Conservation (phyloP, 2,329 filamentous ascomycete species). For the Xylaria sp. region DNA sequence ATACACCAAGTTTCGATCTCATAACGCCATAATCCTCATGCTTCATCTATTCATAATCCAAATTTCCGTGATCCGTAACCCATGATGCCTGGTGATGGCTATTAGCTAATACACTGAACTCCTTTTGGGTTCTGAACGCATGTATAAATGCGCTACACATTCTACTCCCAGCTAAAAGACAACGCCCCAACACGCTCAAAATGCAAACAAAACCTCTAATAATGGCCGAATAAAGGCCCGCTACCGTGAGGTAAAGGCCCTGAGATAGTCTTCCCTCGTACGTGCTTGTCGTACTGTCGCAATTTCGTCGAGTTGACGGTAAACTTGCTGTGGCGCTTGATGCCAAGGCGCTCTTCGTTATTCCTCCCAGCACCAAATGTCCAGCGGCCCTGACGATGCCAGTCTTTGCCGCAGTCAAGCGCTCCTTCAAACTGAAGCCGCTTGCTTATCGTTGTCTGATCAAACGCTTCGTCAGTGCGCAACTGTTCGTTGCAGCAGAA, state of each 20-base stretch:
- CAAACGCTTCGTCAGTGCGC: constrained; percentile 77
- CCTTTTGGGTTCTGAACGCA: constrained; percentile 3
- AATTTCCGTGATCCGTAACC: constrained; percentile 21
- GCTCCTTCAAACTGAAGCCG: constrained; percentile 75
- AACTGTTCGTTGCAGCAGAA: constrained; percentile 80
- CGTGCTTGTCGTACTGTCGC: constrained; percentile 40
- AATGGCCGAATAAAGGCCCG: constrained; percentile 39
- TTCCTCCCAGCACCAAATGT: constrained; percentile 57
- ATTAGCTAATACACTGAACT: constrained; percentile 10
- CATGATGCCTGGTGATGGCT: constrained; percentile 23
- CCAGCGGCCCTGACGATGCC: constrained; percentile 63
- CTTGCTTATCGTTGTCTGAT: constrained; percentile 65
- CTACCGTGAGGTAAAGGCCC: constrained; percentile 40
- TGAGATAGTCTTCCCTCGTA: constrained; percentile 43
- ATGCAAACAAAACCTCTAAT: constrained; percentile 2
- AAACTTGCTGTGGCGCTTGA: constrained; percentile 47
- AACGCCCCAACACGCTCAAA: neutral
- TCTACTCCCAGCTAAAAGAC: neutral
- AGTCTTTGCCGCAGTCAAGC: constrained; percentile 65
- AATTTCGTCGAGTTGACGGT: constrained; percentile 44
- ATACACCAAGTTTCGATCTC: constrained; percentile 22
- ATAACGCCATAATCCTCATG: constrained; percentile 37
- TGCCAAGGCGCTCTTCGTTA: constrained; percentile 46
- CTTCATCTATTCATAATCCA: constrained; percentile 28
- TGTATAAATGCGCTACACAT: constrained; percentile 1